phyloP scores from a whole-genome alignment of 1,139 yeast genomes.

The Protomyces lactucae-debilis region DNA sequence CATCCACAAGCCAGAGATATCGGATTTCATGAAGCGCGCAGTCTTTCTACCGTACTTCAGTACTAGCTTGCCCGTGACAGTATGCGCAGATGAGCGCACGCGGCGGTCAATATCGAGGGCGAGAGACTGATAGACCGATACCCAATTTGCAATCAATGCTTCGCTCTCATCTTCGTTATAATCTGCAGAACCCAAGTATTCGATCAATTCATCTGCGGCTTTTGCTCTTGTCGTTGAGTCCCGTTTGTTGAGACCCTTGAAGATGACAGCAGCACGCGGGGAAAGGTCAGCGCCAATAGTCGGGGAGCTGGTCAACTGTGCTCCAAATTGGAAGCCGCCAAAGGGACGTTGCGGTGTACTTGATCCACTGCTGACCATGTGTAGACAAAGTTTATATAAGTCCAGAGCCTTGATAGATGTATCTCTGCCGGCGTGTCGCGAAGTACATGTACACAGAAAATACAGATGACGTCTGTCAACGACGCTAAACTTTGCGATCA shows the following conservation, averaged over 20 bases:
- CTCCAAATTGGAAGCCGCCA: not conserved
- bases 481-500: no score
- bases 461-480: no score
- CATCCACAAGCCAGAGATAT: conserved; percentile 6
- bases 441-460: no score
- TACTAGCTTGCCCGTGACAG: conserved; percentile 7
- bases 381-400: no score
- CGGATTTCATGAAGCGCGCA: not conserved
- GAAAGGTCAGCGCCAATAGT: not conserved
- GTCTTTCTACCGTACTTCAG: not conserved
- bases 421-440: no score
- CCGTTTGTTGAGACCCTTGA: conserved; percentile 70
- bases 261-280: conserved; percentile 44
- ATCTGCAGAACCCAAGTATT: conserved; percentile 29
- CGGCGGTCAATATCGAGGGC: conserved; percentile 19
- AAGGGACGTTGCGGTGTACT: not conserved
- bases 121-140: conserved; percentile 14
- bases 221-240: conserved; percentile 81
- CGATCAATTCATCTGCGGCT: conserved; percentile 58
- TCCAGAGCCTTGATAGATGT: no score
- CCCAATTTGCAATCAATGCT: not conserved
- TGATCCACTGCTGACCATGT: not conserved
- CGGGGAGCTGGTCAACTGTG: not conserved
- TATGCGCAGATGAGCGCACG: conserved; percentile 21
- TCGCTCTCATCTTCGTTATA: not conserved